A percentile compares a stretch with the other conserved stretches of the same genome.
Evolutionary conservation across 1,284 basidiomycete genomes (phyloP).

Genomic region (Farysia itapuensis): DNA sequence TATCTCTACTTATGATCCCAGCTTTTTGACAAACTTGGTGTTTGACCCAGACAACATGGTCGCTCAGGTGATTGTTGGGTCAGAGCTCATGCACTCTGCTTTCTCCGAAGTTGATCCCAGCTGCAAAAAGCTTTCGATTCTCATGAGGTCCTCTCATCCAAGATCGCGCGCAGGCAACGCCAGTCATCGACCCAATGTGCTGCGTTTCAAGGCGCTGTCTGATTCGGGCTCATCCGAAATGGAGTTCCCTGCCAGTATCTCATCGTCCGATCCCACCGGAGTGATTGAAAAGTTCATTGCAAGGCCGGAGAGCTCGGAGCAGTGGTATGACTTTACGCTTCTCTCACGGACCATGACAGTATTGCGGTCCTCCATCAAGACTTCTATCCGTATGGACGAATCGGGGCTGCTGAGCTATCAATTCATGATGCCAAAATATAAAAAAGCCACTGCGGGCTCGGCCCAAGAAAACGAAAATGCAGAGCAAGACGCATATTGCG

Average conservation of each 20-base stretch:
- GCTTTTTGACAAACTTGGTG: slow-evolving; percentile 75
- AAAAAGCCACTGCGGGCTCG: slow-evolving; percentile 6
- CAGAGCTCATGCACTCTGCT: slow-evolving; percentile 33
- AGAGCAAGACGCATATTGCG: slow-evolving; percentile 44
- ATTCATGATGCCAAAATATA: slow-evolving; percentile 49
- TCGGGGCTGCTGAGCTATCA: slow-evolving; percentile 49
- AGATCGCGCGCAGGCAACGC: not conserved
- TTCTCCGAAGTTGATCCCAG: slow-evolving; percentile 32
- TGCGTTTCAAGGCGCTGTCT: slow-evolving; percentile 24
- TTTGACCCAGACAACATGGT: slow-evolving; percentile 65
- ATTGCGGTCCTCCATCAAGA: slow-evolving; percentile 42
- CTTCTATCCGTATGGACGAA: slow-evolving; percentile 46
- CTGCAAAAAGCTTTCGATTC: slow-evolving; percentile 35
- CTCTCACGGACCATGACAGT: slow-evolving; percentile 39
- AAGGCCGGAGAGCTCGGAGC: slow-evolving; percentile 17
- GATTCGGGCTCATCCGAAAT: slow-evolving; percentile 35
- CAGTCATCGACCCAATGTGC: slow-evolving; percentile 10
- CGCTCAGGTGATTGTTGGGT: slow-evolving; percentile 35
- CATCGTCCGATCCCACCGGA: slow-evolving; percentile 25
- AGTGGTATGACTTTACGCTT: slow-evolving; percentile 37
- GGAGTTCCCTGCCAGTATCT: slow-evolving; percentile 36
- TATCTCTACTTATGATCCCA: slow-evolving; percentile 80
- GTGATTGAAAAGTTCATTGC: slow-evolving; percentile 40
- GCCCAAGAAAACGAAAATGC: slow-evolving; percentile 2
- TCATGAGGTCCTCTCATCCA: slow-evolving; percentile 12